Conservation (phyloP, 2,329 filamentous ascomycete species). For the Aspergillus sp. region DNA sequence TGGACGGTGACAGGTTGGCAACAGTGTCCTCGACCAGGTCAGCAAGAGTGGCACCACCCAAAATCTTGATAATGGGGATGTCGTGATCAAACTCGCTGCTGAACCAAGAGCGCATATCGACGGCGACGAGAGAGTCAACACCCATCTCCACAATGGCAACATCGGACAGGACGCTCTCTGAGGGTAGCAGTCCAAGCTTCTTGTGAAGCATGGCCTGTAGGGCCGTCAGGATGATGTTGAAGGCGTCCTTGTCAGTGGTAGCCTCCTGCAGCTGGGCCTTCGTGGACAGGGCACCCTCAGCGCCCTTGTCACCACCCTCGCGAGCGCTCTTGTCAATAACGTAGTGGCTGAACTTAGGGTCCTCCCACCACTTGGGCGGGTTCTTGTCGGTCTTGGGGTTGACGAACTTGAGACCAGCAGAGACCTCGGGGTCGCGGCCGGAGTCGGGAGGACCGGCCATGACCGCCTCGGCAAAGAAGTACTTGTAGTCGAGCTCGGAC, state of each 20-base stretch:
- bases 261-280: background rate
- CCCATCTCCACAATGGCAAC: background rate
- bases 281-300: no score
- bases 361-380: background rate
- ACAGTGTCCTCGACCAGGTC: background rate
- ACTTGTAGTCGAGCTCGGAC: background rate
- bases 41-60: background rate
- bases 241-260: background rate
- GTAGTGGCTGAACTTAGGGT: background rate
- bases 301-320: no score
- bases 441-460: background rate
- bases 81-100: background rate
- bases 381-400: background rate
- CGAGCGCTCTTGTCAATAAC: background rate
- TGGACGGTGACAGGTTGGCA: background rate
- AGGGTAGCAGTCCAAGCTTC: background rate
- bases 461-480: background rate
- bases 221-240: background rate
- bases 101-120: constrained; percentile 10
- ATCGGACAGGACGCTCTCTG: background rate
- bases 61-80: background rate
- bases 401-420: background rate
- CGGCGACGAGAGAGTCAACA: constrained; percentile 4
- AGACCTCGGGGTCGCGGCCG: background rate
- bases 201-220: background rate